These are phyloP conservation scores for Gracilaria caudata DNA, from an alignment of 23 red algal genomes.

Conservation along the genomic window DNA sequence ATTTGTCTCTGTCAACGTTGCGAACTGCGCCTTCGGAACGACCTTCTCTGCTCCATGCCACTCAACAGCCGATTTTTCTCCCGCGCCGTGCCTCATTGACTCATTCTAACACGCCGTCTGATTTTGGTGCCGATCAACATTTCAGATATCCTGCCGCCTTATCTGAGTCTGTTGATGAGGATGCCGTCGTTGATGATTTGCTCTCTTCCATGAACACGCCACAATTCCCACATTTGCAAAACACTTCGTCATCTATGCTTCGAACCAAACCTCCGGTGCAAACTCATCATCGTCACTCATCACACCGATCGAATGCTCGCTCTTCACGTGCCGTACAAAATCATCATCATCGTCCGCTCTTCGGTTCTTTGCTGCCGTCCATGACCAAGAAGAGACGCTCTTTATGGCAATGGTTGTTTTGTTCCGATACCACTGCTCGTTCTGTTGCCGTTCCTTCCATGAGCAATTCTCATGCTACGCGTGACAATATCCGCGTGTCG, in stretches of 20 bases:
- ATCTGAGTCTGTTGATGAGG: constrained; percentile 44
- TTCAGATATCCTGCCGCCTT: constrained; percentile 46
- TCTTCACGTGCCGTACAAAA: background rate
- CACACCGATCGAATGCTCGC: background rate
- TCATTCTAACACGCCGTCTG: constrained; percentile 17
- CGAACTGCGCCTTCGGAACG: constrained; percentile 51
- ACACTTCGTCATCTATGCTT: background rate
- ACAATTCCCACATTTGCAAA: constrained; percentile 19
- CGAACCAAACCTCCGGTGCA: background rate
- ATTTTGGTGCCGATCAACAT: background rate
- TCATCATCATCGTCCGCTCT: constrained; percentile 7
- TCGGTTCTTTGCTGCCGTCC: constrained; percentile 22
- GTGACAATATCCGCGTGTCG: background rate
- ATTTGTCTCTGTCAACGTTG: constrained; percentile 41
- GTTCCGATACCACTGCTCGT: constrained; percentile 17
- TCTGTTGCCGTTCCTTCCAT: constrained; percentile 36
- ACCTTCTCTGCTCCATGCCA: constrained; percentile 35
- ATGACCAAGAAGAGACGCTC: constrained; percentile 45
- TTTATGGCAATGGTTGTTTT: constrained; percentile 67
- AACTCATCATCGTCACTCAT: constrained; percentile 8
- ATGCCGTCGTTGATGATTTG: constrained; percentile 62
- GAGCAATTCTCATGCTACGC: background rate
- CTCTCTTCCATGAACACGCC: constrained; percentile 15
- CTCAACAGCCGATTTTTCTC: constrained; percentile 31
- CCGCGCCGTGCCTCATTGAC: background rate